Conservation (phyloP, 495 filamentous ascomycete genomes). For the Neurospora sp. region DNA sequence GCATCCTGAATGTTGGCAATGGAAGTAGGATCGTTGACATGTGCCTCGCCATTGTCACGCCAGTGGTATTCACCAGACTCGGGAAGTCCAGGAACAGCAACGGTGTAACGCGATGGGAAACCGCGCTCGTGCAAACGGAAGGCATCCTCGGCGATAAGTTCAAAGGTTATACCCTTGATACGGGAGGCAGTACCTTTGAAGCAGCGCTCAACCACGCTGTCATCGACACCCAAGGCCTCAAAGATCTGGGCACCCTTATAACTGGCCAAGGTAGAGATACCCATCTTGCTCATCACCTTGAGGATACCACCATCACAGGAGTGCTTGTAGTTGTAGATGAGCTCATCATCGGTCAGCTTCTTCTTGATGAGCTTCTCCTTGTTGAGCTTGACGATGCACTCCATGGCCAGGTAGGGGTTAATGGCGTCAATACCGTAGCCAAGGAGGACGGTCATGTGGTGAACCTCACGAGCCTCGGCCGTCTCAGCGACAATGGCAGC, state of each 20-base stretch:
- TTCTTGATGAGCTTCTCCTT: constrained; percentile 85
- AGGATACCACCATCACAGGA: constrained; percentile 96
- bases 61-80: constrained; percentile 99
- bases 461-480: constrained; percentile 93
- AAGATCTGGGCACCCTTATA: constrained; percentile 99
- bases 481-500: constrained; percentile 88
- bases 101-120: constrained; percentile 73
- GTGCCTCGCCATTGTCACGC: constrained; percentile 97
- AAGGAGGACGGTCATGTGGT: constrained; percentile 96
- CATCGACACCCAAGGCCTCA: constrained; percentile 95
- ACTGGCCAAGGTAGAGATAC: constrained; percentile 93
- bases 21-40: constrained; percentile 90
- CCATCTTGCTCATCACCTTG: constrained; percentile 99
- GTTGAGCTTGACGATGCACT: constrained; percentile 98
- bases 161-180: constrained; percentile 92
- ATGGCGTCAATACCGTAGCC: constrained; percentile 95
- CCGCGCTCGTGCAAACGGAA: constrained; percentile 96
- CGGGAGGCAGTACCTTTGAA: constrained; percentile 94
- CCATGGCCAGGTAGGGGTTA: constrained; percentile 94
- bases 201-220: constrained; percentile 90
- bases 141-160: constrained; percentile 91
- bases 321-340: constrained; percentile 95
- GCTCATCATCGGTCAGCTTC: constrained; percentile 69
- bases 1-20: constrained; percentile 99
- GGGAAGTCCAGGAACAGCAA: constrained; percentile 71